These are phyloP conservation scores for Neurospora sp. DNA, from an alignment of 495 filamentous ascomycete species.

Conservation along the genomic window DNA sequence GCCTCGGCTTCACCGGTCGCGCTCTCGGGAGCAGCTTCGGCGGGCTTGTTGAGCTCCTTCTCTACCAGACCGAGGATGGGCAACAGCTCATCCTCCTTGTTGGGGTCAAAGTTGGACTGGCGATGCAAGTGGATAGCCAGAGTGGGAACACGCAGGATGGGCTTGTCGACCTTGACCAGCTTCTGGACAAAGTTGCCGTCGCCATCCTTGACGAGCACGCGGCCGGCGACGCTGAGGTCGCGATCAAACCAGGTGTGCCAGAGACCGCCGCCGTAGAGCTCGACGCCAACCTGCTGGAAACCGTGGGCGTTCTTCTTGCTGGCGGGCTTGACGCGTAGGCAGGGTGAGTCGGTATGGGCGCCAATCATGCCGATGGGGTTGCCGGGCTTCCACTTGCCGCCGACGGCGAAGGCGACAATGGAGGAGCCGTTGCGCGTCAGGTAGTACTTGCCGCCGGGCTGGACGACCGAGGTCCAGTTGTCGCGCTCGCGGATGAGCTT, in stretches of 20 bases:
- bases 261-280: conserved; percentile 87
- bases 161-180: conserved; percentile 81
- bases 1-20: conserved; percentile 31
- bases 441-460: conserved; percentile 90
- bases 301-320: conserved; percentile 76
- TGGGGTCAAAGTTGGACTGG: conserved; percentile 75
- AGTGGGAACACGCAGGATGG: conserved; percentile 83
- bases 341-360: conserved; percentile 91
- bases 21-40: conserved; percentile 26
- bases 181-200: conserved; percentile 71
- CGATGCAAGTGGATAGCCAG: conserved; percentile 90
- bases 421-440: conserved; percentile 91
- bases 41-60: conserved; percentile 68
- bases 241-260: conserved; percentile 90
- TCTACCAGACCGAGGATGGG: conserved; percentile 83
- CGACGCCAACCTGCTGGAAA: conserved; percentile 92
- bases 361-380: conserved; percentile 93
- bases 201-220: conserved; percentile 66
- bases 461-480: conserved; percentile 68
- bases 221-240: conserved; percentile 82
- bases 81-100: conserved; percentile 92
- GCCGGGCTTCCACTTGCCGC: conserved; percentile 84
- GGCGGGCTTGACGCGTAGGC: conserved; percentile 82
- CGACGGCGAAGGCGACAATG: conserved; percentile 89
- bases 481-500: conserved; percentile 82